A percentile compares a stretch with the other conserved stretches of the same genome.
Evolutionary conservation across 2,329 filamentous ascomycete species (phyloP).

Genomic region (Xylaria sp.): DNA sequence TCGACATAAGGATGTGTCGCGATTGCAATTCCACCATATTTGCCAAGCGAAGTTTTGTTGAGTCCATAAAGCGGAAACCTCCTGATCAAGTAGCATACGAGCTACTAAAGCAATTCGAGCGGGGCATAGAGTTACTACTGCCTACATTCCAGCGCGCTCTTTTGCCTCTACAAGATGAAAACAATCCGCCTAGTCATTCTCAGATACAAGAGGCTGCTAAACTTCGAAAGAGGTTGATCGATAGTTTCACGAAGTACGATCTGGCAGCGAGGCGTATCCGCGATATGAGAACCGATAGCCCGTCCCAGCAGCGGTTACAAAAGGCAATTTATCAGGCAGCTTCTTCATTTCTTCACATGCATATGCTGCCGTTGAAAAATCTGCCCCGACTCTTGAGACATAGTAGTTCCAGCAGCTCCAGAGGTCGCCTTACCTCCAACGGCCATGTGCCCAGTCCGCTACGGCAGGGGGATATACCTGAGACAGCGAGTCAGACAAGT

Average conservation of each 20-base stretch:
- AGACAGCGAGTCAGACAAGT: conserved; percentile 62
- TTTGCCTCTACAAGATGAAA: conserved; percentile 71
- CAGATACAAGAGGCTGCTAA: conserved; percentile 89
- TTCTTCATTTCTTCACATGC: conserved; percentile 83
- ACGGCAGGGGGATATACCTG: conserved; percentile 59
- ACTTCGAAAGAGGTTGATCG: conserved; percentile 87
- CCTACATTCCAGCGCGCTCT: conserved; percentile 87
- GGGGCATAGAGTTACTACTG: conserved; percentile 82
- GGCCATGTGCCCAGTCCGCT: conserved; percentile 53
- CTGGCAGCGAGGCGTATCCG: conserved; percentile 82
- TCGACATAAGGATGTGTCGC: conserved; percentile 92
- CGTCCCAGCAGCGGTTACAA: conserved; percentile 79
- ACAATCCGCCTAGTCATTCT: conserved; percentile 62
- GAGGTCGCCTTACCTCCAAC: conserved; percentile 51
- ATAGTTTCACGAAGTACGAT: conserved; percentile 90
- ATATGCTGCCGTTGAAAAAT: conserved; percentile 88
- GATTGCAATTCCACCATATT: conserved; percentile 78
- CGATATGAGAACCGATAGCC: conserved; percentile 77
- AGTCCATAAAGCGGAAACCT: conserved; percentile 74
- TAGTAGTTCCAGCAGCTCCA: conserved; percentile 54
- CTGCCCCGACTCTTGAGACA: conserved; percentile 73
- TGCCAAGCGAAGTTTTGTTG: conserved; percentile 78
- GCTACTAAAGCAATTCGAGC: conserved; percentile 86
- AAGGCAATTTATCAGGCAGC: conserved; percentile 85
- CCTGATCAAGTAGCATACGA: conserved; percentile 83